Conservation (phyloP, 78 protist genomes). For the Mantamonas sphyraenae region DNA sequence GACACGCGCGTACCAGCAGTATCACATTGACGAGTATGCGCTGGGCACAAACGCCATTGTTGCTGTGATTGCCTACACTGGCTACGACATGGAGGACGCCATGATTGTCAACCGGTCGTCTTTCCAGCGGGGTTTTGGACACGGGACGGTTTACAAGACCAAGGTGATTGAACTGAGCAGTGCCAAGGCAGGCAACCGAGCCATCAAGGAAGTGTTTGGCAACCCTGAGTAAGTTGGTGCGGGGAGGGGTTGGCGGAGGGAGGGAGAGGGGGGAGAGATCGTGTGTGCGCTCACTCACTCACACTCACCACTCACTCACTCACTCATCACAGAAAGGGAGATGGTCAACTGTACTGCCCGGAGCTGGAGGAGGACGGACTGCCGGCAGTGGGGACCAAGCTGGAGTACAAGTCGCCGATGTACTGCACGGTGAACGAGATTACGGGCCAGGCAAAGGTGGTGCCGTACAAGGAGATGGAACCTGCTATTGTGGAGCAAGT, state of each 20-base stretch:
- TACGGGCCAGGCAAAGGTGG: background rate
- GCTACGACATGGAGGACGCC: constrained; percentile 81
- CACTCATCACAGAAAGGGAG: too few relatives aligned
- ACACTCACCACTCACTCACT: too few relatives aligned
- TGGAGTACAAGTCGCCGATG: background rate
- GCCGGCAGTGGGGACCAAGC: too few relatives aligned
- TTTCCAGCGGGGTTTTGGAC: constrained; percentile 90
- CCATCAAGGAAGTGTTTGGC: background rate
- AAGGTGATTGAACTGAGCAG: constrained; percentile 36
- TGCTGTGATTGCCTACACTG: constrained; percentile 95
- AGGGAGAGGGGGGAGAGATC: too few relatives aligned
- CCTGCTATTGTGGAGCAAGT: constrained; percentile 25
- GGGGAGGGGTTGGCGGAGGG: too few relatives aligned
- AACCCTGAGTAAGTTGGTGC: too few relatives aligned
- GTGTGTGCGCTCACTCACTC: too few relatives aligned
- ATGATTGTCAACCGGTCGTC: constrained; percentile 84
- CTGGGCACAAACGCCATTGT: constrained; percentile 92
- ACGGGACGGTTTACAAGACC: constrained; percentile 72
- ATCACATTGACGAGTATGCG: constrained; percentile 84
- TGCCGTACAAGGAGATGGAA: constrained; percentile 24
- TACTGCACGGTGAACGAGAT: constrained; percentile 22
- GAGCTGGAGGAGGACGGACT: too few relatives aligned
- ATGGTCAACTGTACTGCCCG: too few relatives aligned
- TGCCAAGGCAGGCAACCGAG: constrained; percentile 6
- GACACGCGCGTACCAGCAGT: constrained; percentile 29